A percentile compares a stretch with the other conserved stretches of the same genome.
Conservation (phyloP, 352 stramenopile species). For the Thalassiosira mediterranea region DNA sequence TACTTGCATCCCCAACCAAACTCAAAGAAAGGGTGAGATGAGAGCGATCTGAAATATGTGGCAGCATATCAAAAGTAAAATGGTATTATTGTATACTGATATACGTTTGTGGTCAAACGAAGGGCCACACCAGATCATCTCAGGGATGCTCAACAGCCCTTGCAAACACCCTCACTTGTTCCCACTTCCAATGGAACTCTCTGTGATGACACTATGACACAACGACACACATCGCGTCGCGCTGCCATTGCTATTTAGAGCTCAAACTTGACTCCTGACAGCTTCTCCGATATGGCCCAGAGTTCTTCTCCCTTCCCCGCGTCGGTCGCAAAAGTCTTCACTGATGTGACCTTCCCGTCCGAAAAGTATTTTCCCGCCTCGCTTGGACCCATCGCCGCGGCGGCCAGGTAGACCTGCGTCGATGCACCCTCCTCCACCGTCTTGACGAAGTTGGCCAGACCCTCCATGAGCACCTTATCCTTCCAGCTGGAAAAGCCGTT, state of each 20-base stretch:
- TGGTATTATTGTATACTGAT: too few relatives aligned
- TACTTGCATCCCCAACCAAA: too few relatives aligned
- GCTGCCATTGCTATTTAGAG: constrained; percentile 34
- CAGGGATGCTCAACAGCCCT: too few relatives aligned
- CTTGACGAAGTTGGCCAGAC: constrained; percentile 56
- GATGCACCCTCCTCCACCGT: constrained; percentile 61
- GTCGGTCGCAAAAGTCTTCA: constrained; percentile 41
- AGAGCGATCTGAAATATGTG: too few relatives aligned
- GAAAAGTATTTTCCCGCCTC: constrained; percentile 55
- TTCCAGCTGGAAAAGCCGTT: constrained; percentile 51
- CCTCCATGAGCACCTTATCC: constrained; percentile 44
- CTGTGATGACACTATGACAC: too few relatives aligned
- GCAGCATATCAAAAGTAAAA: too few relatives aligned
- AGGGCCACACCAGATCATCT: too few relatives aligned
- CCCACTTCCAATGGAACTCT: too few relatives aligned
- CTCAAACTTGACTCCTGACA: constrained; percentile 54
- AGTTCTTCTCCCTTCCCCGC: constrained; percentile 33
- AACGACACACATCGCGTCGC: too few relatives aligned
- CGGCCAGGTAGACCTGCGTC: constrained; percentile 52
- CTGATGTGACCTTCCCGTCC: constrained; percentile 46
- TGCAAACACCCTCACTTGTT: too few relatives aligned
- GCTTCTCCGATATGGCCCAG: constrained; percentile 54
- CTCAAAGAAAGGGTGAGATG: too few relatives aligned
- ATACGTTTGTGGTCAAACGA: too few relatives aligned
- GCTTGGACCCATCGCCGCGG: constrained; percentile 5